Evolutionary conservation across 176 grass and related monocot species (phyloP), one percentile per base, ranked within the genome.

Genomic region (Hyparrhenia diplandra): DNA sequence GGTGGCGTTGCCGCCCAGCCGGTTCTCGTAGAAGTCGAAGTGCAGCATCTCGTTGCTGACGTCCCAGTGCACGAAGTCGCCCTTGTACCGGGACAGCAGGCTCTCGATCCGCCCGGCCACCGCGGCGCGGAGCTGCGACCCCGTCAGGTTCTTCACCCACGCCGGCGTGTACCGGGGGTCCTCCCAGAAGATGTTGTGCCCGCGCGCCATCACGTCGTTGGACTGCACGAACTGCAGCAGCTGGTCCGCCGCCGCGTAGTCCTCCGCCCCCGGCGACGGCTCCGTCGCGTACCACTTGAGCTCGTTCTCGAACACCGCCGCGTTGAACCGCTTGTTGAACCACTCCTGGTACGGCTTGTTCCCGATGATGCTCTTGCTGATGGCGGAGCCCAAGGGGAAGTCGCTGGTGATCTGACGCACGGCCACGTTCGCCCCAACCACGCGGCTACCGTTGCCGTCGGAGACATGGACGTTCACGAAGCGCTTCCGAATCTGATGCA

Each of bases 121-220:
- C 0, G 95, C 95, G 30, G 71, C 85, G 8, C 51, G 82, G n/a
- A 98, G 88, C 76, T 83, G 73, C 4, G 83, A 37, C 10, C 84
- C 75, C 10, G 90, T 85, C n/a, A 98, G 92, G 69, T 85, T 92
- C 70, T 83, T 93, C n/a, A 92, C 87, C 95, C 95, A 98, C 27
- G 40, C 51, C 0, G 95, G 95, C 0, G 95, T 94, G 80, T 85
- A 90, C 42, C 23, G 78, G 16, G 92, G 95, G 75, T 98, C 88
- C 68, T 94, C 95, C 95, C 92, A 98, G 78, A 98, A 98, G 82
- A 97, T 97, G 85, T 97, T 97, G 82, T 97, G 95, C 23, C 95
- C 95, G 23, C 95, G 89, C 29, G 81, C 90, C 64, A 79, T 58
- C 21, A 88, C 91, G 27, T 92, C 87, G 81, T 76, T 79, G 0